Percentiles rank a stretch among this genome's conserved stretches.
phyloP scores from a whole-genome alignment of 2,329 filamentous ascomycete species.

The Fusarium avenaceum region DNA sequence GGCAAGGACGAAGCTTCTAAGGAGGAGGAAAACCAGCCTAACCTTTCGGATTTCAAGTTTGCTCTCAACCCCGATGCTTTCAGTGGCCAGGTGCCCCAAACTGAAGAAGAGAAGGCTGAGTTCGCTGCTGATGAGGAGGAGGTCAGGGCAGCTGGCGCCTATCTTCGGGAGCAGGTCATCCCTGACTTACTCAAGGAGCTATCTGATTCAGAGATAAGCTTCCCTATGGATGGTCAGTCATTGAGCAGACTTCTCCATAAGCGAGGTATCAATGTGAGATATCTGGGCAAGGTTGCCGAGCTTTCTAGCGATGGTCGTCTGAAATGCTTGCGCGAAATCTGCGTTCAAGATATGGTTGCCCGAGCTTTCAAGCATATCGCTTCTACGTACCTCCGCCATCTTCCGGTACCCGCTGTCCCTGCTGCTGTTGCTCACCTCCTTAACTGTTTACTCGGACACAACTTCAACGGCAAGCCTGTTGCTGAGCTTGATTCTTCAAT shows the following conservation, averaged over 20 bases:
- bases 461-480: conserved; percentile 80
- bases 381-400: conserved; percentile 80
- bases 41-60: conserved; percentile 89
- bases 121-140: conserved; percentile 88
- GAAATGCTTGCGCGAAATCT: conserved; percentile 80
- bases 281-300: conserved; percentile 86
- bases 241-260: conserved; percentile 91
- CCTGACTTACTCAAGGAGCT: conserved; percentile 90
- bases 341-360: conserved; percentile 93
- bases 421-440: conserved; percentile 87
- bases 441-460: conserved; percentile 89
- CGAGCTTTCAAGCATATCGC: conserved; percentile 95
- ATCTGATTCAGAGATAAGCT: conserved; percentile 91
- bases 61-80: conserved; percentile 95
- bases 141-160: conserved; percentile 85
- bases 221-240: conserved; percentile 98
- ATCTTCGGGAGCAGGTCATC: conserved; percentile 81
- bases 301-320: conserved; percentile 79
- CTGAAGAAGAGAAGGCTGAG: conserved; percentile 88
- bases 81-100: conserved; percentile 91
- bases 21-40: conserved; percentile 71
- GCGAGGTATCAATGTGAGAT: conserved; percentile 96
- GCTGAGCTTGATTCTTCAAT: conserved; percentile 83
- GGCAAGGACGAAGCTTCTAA: conserved; percentile 48
- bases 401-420: conserved; percentile 84